Base-by-base conservation (phyloP, 768 basidiomycete genomes). In the Collybia mongolica region DNA sequence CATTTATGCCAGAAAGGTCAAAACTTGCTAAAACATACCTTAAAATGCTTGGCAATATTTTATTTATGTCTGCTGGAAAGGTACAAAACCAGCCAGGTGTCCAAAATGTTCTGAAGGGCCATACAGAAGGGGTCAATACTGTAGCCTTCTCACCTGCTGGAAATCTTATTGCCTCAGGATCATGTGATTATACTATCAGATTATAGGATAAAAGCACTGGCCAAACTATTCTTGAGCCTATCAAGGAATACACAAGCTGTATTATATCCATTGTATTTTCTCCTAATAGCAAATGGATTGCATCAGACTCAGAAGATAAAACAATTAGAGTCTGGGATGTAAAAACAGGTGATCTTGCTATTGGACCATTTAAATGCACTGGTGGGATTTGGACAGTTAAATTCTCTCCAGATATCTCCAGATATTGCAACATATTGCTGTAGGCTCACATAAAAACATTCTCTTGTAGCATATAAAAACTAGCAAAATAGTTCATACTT, bases 361-460 rank as follows among this genome's bases (percentile, higher is more conserved):
- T 15, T 39, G 26, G 18, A 11, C 5, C 26, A 9, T 26, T n/a
- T 43, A 1, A 24, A 41, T 29, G 24, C 14, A 5, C 42, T 43
- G 45, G 1, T 3, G 8, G 35, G 20, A 37, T 47, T 35, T 19
- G 7, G 9, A 9, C 46, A 19, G 38, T 48, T 41, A 17, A 36
- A 40, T 28, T n/a, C 29, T 38, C 37, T 6, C 35, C 22, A 23
- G 46, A 48, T 28, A 18, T 7, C n/a, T n/a, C n/a, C n/a, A n/a
- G n/a, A n/a, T n/a, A n/a, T n/a, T n/a, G 6, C 3, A 5, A n/a
- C 35, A 28, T 14, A 54, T 65, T 35, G 55, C 46, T 2, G 60
- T 59, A 14, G 60, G 59, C 18, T 61, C 62, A 5, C 17, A 46
- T 18, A 64, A 68, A 40, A 46, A 49, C n/a, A 62, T 56, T 5